These are phyloP conservation scores for Metarhizium rileyi DNA, from an alignment of 2,329 filamentous ascomycete species.

Conservation along the genomic window DNA sequence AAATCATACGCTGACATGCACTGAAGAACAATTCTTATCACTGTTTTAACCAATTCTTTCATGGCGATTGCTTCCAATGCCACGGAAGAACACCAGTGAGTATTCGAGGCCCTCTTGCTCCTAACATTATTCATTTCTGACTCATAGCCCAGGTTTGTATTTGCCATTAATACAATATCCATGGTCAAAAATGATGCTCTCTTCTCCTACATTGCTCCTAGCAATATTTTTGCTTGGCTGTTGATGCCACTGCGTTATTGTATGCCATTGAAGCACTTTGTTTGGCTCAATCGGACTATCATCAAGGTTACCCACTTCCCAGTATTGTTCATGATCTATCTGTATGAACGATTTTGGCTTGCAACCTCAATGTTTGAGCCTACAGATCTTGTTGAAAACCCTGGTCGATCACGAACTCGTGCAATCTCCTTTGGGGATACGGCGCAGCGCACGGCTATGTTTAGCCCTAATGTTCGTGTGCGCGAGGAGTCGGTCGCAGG, in stretches of 20 bases:
- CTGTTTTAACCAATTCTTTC: conserved; percentile 92
- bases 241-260: conserved; percentile 73
- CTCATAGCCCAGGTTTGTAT: conserved; percentile 53
- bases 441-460: conserved; percentile 48
- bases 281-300: conserved; percentile 77
- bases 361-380: conserved; percentile 69
- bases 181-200: conserved; percentile 98
- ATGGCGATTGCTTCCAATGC: conserved; percentile 92
- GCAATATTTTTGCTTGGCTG: conserved; percentile 85
- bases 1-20: conserved; percentile 1
- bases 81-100: conserved; percentile 73
- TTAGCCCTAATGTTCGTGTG: conserved; percentile 62
- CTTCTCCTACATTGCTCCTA: conserved; percentile 87
- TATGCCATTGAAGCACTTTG: conserved; percentile 71
- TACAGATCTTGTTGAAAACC: conserved; percentile 74
- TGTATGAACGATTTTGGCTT: conserved; percentile 76
- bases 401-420: conserved; percentile 39
- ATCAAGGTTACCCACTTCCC: conserved; percentile 91
- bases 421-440: conserved; percentile 49
- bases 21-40: conserved; percentile 72
- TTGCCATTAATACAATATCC: conserved; percentile 92
- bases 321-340: conserved; percentile 73
- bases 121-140: conserved; percentile 5
- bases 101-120: background rate
- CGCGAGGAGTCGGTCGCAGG: conserved; percentile 82